Base-by-base conservation (phyloP, 257 asterid species). In the Capsicum rhomboideum region DNA sequence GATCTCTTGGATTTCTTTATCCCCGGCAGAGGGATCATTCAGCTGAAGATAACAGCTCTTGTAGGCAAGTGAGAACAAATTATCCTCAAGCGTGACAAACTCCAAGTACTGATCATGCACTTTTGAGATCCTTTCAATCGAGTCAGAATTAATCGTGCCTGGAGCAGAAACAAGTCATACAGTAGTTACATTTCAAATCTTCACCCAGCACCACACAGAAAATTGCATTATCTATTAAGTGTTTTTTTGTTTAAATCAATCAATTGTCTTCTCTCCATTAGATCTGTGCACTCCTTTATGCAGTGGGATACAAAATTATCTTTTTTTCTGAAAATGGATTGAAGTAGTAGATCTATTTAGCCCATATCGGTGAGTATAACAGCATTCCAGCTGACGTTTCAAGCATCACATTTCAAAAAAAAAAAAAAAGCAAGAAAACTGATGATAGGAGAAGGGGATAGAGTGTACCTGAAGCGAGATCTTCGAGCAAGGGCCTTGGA, bases 51-150 rank as follows among this genome's bases (percentile, higher is more conserved):
- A 97, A 79, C 99, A 97, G 86, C 88, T 87, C 92, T 93, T 95
- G 82, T 92, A 86, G 85, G 99, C 97, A 84, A 97, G 97, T 8
- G 99, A 92, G 85, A 97, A 97, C 58, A 97, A 86, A 87, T 93
- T 91, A 83, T 93, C 97, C 83, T 97, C 99, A 34, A 97, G 90
- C 18, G 99, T 93, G 78, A 95, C 93, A 83, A 97, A 97, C 83
- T 97, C 99, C 90, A 95, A 84, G 86, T 97, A 97, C 90, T 97
- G 99, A 86, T 97, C 99, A 71, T 93, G 99, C 81, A 97, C 98
- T 90, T 95, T 97, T 64, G 98, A 85, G 46, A 97, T 92, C 91
- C 94, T 90, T 87, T 93, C 91, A 79, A 97, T 91, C 21, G 99
- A 92, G 88, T 94, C 99, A 6, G 99, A 92, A 88, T 77, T 89